Conservation (phyloP, 225 moss, liverwort and hornwort species). For the Lunularia cruciata region DNA sequence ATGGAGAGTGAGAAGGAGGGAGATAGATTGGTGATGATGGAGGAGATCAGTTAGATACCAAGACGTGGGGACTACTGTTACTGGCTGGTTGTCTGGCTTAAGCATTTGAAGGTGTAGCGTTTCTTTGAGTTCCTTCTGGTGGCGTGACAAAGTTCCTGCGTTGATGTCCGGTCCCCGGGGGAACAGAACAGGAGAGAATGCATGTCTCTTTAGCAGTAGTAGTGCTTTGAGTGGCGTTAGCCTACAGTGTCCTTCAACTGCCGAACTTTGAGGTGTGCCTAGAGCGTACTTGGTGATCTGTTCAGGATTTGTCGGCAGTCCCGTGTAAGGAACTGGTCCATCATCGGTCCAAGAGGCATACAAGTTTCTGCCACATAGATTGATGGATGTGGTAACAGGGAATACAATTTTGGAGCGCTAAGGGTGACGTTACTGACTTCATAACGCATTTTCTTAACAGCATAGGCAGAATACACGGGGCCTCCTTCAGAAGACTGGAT, state of each 20-base stretch:
- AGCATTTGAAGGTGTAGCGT: not conserved
- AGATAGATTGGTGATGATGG: not conserved
- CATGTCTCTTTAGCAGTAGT: not conserved
- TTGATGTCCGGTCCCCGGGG: no score
- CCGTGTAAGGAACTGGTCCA: not conserved
- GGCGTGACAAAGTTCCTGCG: not conserved
- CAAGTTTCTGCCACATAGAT: conserved; percentile 7
- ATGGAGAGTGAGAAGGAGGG: no score
- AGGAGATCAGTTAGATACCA: not conserved
- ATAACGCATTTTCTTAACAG: conserved; percentile 8
- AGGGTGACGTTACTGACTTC: conserved; percentile 2
- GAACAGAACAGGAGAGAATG: not conserved
- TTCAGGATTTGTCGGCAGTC: conserved; percentile 4
- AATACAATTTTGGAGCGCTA: not conserved
- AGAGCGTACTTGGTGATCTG: conserved; percentile 5
- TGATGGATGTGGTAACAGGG: conserved; percentile 1
- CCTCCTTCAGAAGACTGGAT: not conserved
- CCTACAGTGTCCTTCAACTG: conserved; percentile 13
- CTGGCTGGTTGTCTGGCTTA: conserved; percentile 1
- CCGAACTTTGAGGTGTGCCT: conserved; percentile 14
- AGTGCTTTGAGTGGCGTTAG: conserved; percentile 3
- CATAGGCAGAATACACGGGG: not conserved
- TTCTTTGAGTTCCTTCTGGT: not conserved
- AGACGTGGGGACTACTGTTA: conserved; percentile 8
- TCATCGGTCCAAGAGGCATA: conserved; percentile 6